Conservation (phyloP, 164 flowering plant species). For the Amborella trichopoda region DNA sequence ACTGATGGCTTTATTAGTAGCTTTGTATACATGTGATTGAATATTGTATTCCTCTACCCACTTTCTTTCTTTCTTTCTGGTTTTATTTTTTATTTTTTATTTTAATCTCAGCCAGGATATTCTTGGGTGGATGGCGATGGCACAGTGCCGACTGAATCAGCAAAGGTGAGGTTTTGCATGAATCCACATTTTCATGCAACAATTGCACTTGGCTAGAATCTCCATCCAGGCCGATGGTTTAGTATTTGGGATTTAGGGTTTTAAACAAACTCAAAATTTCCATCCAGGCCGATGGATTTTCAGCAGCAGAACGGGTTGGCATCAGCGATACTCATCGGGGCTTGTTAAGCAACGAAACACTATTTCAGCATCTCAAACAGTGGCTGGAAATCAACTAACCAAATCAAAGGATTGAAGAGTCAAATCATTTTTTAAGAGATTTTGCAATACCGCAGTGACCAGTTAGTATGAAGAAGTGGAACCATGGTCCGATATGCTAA, state of each 20-base stretch:
- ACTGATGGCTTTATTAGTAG: too few species aligned
- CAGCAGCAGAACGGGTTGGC: constrained; percentile 62
- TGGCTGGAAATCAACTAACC: constrained; percentile 49
- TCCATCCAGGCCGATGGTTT: neutral
- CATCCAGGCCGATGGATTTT: constrained; percentile 66
- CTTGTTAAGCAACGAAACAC: constrained; percentile 35
- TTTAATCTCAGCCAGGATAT: constrained; percentile 51
- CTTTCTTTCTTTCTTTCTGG: neutral
- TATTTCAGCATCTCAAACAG: constrained; percentile 39
- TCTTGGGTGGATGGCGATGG: constrained; percentile 88
- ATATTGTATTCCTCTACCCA: neutral
- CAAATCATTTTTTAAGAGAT: too few species aligned
- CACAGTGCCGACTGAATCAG: constrained; percentile 87
- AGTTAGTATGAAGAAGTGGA: too few species aligned
- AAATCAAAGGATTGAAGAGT: constrained; percentile 11
- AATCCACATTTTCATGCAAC: neutral
- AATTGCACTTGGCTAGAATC: neutral
- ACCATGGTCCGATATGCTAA: too few species aligned
- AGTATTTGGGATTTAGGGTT: neutral
- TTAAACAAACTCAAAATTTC: neutral
- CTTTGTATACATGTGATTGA: too few species aligned
- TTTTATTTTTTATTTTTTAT: neutral
- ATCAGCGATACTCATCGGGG: constrained; percentile 53
- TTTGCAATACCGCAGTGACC: too few species aligned
- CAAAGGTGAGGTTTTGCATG: constrained; percentile 28